These are phyloP conservation scores for Xylaria nigripes DNA, from an alignment of 495 filamentous ascomycete species.

Conservation along the genomic window DNA sequence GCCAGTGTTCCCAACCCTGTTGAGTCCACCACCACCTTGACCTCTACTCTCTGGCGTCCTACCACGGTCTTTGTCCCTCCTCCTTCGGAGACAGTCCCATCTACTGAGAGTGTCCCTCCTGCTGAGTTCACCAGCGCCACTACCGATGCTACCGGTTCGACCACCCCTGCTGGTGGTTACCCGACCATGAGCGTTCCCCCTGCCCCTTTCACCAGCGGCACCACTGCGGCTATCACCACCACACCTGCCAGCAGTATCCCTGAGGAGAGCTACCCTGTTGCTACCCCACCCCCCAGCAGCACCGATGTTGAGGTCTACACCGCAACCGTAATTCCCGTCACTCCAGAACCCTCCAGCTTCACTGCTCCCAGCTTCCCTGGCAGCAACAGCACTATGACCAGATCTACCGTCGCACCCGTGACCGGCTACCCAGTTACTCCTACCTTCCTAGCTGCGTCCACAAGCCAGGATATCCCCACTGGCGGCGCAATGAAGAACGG, in stretches of 20 bases:
- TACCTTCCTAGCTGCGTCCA: conserved; percentile 1
- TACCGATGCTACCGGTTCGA: neutral
- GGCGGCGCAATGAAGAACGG: conserved; percentile 21
- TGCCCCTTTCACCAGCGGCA: neutral
- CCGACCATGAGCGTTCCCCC: conserved; percentile 1
- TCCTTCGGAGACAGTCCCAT: neutral
- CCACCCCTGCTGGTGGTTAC: neutral
- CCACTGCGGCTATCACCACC: neutral
- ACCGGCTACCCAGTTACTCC: neutral
- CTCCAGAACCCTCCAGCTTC: conserved; percentile 11
- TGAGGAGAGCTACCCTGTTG: neutral
- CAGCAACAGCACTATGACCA: conserved; percentile 10
- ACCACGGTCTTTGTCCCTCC: conserved; percentile 11
- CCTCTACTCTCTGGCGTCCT: conserved; percentile 9
- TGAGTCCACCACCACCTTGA: conserved; percentile 11
- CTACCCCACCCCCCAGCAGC: conserved; percentile 18
- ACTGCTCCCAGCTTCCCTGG: conserved; percentile 1
- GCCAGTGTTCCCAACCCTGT: neutral
- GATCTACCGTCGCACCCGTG: neutral
- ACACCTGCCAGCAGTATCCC: conserved; percentile 7
- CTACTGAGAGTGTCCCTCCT: neutral
- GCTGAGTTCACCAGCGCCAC: neutral
- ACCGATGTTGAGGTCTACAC: conserved; percentile 14
- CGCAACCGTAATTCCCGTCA: conserved; percentile 14
- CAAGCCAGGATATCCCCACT: conserved; percentile 1